Evolutionary conservation across 2,329 filamentous ascomycete species (phyloP).

Genomic region (Penicillium sp.): DNA sequence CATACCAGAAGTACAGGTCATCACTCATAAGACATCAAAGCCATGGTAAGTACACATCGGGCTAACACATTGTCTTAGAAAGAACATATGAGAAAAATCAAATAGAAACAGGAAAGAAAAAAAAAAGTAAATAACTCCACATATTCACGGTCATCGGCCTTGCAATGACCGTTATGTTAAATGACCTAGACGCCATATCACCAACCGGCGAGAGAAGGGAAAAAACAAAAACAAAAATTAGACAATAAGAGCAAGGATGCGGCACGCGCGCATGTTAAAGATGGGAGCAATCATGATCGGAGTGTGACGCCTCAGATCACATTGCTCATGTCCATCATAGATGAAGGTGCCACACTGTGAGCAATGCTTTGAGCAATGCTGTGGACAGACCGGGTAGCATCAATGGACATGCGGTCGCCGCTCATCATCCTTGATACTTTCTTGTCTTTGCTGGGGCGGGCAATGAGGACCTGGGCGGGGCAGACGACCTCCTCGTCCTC

Average conservation of each 20-base stretch:
- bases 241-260: conserved; percentile 5
- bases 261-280: neutral
- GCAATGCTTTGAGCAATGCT: conserved; percentile 44
- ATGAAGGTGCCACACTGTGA: conserved; percentile 43
- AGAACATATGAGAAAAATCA: conserved; percentile 8
- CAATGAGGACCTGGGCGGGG: conserved; percentile 88
- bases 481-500: conserved; percentile 95
- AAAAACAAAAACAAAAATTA: neutral
- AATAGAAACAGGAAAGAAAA: conserved; percentile 14
- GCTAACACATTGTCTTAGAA: conserved; percentile 15
- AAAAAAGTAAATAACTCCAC: conserved; percentile 11
- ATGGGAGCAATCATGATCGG: conserved; percentile 19
- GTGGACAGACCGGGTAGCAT: conserved; percentile 39
- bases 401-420: conserved; percentile 45
- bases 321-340: conserved; percentile 45
- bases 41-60: conserved; percentile 25
- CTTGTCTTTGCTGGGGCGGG: conserved; percentile 49
- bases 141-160: conserved; percentile 5
- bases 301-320: conserved; percentile 47
- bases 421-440: conserved; percentile 39
- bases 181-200: conserved; percentile 4
- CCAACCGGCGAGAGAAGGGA: neutral
- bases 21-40: conserved; percentile 32
- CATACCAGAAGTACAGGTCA: conserved; percentile 27
- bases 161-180: conserved; percentile 10